These are phyloP conservation scores for Stemphylium vesicarium DNA, from an alignment of 2,329 filamentous ascomycete species.

Conservation along the genomic window DNA sequence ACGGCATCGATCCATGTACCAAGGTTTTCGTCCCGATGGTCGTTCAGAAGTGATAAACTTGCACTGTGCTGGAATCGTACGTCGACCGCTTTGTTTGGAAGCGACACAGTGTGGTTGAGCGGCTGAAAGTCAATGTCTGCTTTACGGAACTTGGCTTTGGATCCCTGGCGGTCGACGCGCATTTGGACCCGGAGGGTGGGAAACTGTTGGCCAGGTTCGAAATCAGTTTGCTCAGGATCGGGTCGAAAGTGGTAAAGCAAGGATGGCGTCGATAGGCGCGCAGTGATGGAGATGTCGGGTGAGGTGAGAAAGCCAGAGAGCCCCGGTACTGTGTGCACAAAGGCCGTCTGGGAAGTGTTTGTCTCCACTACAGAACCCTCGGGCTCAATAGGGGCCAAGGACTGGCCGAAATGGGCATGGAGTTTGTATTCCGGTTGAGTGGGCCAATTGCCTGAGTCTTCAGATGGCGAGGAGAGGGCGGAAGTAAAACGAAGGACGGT, in stretches of 20 bases:
- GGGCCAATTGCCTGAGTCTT: conserved; percentile 23
- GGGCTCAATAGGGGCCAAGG: conserved; percentile 26
- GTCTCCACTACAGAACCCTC: conserved; percentile 1
- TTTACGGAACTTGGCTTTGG: conserved; percentile 23
- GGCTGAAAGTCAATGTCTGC: conserved; percentile 31
- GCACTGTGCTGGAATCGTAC: conserved; percentile 33
- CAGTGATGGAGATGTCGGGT: conserved; percentile 11
- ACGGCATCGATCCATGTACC: conserved; percentile 25
- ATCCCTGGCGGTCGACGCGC: conserved; percentile 17
- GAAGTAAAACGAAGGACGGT: background rate
- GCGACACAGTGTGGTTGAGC: conserved; percentile 35
- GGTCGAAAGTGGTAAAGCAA: conserved; percentile 37
- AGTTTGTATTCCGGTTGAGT: conserved; percentile 21
- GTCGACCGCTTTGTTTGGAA: conserved; percentile 39
- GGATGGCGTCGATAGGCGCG: conserved; percentile 16
- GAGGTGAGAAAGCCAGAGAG: conserved; percentile 30
- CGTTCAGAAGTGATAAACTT: conserved; percentile 19
- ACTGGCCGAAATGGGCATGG: conserved; percentile 33
- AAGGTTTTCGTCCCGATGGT: conserved; percentile 20
- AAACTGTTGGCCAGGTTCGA: conserved; percentile 19
- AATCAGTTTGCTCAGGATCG: conserved; percentile 18
- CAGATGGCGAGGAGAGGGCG: background rate
- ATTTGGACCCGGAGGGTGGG: conserved; percentile 36
- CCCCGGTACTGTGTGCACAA: conserved; percentile 29
- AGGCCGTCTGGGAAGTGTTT: conserved; percentile 14